Evolutionary conservation across 2,329 filamentous ascomycete species (phyloP).

Genomic region (Apiospora kogelbergensis): DNA sequence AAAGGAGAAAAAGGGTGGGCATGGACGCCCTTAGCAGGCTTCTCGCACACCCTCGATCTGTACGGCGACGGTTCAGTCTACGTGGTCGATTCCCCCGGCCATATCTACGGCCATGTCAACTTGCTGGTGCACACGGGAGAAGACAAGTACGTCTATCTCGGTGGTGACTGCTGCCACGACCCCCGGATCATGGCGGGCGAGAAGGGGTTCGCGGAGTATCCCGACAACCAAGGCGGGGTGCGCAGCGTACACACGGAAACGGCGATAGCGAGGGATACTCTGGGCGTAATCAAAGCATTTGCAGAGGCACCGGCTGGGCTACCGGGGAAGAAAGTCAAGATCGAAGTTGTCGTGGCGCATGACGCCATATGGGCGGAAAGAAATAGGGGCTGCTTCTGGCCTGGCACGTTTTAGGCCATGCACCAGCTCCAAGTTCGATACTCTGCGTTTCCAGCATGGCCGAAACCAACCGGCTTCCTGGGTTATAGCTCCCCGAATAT

Average conservation of each 20-base stretch:
- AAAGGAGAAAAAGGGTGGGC: slow-evolving; percentile 21
- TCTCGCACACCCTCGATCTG: slow-evolving; percentile 46
- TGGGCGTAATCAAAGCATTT: slow-evolving; percentile 28
- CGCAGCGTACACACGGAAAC: slow-evolving; percentile 53
- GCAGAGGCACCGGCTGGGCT: slow-evolving; percentile 35
- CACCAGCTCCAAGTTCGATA: neutral
- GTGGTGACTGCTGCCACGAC: slow-evolving; percentile 56
- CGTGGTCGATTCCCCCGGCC: slow-evolving; percentile 50
- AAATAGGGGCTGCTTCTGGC: slow-evolving; percentile 35
- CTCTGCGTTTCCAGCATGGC: neutral
- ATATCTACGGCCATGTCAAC: slow-evolving; percentile 52
- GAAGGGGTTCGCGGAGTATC: slow-evolving; percentile 47
- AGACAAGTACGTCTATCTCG: slow-evolving; percentile 46
- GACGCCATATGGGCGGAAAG: slow-evolving; percentile 46
- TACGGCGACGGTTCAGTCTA: slow-evolving; percentile 46
- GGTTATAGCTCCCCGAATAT: neutral
- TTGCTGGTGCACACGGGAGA: slow-evolving; percentile 41
- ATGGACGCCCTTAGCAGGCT: slow-evolving; percentile 32
- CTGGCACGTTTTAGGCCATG: slow-evolving; percentile 15
- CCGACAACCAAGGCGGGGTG: slow-evolving; percentile 36
- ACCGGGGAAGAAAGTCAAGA: slow-evolving; percentile 26
- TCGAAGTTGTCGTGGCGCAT: slow-evolving; percentile 53
- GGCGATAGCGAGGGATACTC: slow-evolving; percentile 40
- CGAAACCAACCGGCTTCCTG: neutral
- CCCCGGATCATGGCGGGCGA: slow-evolving; percentile 49